phyloP scores from a whole-genome alignment of 2,329 filamentous ascomycete genomes.

The Scedosporium dehoogii region DNA sequence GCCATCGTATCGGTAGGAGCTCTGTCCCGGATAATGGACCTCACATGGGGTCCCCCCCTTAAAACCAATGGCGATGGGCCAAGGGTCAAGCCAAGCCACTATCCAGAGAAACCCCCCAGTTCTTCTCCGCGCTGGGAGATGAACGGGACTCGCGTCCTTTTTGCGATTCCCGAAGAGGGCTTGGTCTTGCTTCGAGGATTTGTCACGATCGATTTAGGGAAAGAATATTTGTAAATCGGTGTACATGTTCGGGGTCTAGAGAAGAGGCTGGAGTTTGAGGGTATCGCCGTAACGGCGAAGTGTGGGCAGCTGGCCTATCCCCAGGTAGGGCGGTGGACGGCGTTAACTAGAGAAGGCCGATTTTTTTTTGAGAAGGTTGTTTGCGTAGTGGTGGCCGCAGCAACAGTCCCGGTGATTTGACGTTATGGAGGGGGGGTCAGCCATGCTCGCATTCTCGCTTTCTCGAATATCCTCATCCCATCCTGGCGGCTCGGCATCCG shows the following conservation, averaged over 20 bases:
- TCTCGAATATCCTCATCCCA: not conserved
- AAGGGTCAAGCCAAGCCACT: not conserved
- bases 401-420: not conserved
- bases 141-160: not conserved
- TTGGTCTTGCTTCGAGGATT: not conserved
- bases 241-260: too few species aligned
- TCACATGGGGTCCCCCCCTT: too few species aligned
- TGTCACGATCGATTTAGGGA: not conserved
- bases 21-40: too few species aligned
- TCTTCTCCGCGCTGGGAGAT: not conserved
- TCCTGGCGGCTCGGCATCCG: not conserved
- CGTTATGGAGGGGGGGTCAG: not conserved
- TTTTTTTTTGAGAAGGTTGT: not conserved
- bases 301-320: not conserved
- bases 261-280: too few species aligned
- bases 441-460: not conserved
- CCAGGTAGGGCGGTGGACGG: not conserved
- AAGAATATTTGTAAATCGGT: too few species aligned
- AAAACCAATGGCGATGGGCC: not conserved
- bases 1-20: too few species aligned
- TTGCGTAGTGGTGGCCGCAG: not conserved
- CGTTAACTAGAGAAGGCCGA: not conserved
- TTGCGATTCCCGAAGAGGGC: not conserved
- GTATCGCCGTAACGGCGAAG: too few species aligned
- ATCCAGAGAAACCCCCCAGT: not conserved